Base-by-base conservation (phyloP, 257 asterid species). In the Solanum appendiculatum region DNA sequence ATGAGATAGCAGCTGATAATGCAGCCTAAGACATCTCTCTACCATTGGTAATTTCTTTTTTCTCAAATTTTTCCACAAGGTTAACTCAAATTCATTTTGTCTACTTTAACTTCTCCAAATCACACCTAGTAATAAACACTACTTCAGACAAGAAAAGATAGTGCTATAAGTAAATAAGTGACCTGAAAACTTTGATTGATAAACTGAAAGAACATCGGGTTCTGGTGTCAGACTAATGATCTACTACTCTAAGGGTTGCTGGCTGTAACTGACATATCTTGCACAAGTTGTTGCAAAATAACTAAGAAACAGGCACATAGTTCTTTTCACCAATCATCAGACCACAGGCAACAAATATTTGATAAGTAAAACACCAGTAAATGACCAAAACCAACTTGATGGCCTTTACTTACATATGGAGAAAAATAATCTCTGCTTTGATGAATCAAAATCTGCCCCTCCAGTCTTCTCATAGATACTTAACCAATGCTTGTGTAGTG, bases 401-500 rank as follows among this genome's bases (percentile, higher is more conserved):
- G 72, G 34, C 54, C 56, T 75, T 87, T 88, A 92, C 98, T 95
- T 88, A 96, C 99, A 97, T 18, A 97, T 83, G 70, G 96, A 90
- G 93, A 94, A 94, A 90, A 97, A 95, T 63, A 89, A 87, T 88
- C 89, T 90, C 90, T 91, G 94, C 63, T 82, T 92, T 84, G 98
- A 95, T 88, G 92, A 93, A 87, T 93, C 92, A 87, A 93, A 94
- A 83, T 97, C 95, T 86, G 87, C 87, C 91, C 93, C 92, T 82
- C 94, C 96, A 87, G 96, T 83, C 86, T 91, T 91, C 82, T 86
- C 89, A 87, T 88, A 94, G 86, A 86, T 88, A 88, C 94, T 96
- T 93, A 94, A 86, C 95, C 97, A 94, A 91, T 95, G 98, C 90
- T 94, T 91, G 90, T 91, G 92, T 87, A 97, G 86, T 88, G 92